These are phyloP conservation scores for Pezizomycotina sp. DNA, from an alignment of 2,329 filamentous ascomycete species.

Conservation along the genomic window DNA sequence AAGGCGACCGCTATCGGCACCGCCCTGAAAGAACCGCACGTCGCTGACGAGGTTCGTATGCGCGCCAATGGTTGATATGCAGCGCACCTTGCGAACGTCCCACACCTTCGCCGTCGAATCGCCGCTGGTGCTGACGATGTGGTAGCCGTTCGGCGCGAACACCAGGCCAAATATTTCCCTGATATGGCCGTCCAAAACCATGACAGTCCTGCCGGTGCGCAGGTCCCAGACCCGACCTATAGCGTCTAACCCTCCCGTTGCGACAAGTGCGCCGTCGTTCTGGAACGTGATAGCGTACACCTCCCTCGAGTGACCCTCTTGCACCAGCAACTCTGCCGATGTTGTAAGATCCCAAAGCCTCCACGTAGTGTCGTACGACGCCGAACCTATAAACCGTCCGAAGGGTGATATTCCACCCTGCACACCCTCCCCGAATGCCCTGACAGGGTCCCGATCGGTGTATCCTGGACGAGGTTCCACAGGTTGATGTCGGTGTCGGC, in stretches of 20 bases:
- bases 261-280: constrained; percentile 72
- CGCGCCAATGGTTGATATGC: constrained; percentile 70
- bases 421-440: constrained; percentile 81
- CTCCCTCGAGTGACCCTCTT: constrained; percentile 88
- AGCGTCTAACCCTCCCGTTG: constrained; percentile 83
- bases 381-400: constrained; percentile 74
- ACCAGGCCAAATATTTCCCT: constrained; percentile 85
- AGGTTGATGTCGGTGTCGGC: constrained; percentile 76
- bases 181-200: constrained; percentile 87
- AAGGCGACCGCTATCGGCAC: constrained; percentile 12
- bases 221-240: constrained; percentile 93
- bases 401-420: constrained; percentile 84
- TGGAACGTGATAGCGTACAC: constrained; percentile 87
- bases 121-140: constrained; percentile 79
- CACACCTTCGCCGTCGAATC: constrained; percentile 97
- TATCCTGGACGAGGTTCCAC: constrained; percentile 78
- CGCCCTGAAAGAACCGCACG: constrained; percentile 79
- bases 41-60: constrained; percentile 87
- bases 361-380: constrained; percentile 94
- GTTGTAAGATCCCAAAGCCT: constrained; percentile 86
- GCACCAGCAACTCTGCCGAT: constrained; percentile 64
- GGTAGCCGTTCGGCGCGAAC: constrained; percentile 79
- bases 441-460: constrained; percentile 61
- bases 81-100: constrained; percentile 81
- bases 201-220: constrained; percentile 78